Evolutionary conservation across 108 stramenopile species (phyloP), one percentile per base, ranked within the genome.

Genomic region (Nannochloropsis gaditana): DNA sequence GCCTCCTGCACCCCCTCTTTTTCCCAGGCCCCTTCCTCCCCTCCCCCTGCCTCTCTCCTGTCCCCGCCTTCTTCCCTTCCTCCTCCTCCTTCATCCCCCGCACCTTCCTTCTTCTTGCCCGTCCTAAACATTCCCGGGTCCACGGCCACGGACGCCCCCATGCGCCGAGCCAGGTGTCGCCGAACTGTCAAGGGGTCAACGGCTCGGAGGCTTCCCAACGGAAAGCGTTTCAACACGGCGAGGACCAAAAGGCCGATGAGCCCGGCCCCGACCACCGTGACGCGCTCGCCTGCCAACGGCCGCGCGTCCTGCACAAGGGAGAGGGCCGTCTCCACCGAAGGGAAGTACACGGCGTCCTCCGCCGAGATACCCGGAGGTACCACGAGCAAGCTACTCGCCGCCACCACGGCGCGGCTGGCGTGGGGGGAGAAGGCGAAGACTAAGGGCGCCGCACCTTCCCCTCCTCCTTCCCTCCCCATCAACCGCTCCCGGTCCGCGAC

Each of bases 281-380:
- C 93, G 83, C 92, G 92, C 86, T 97, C 96, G 84, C 96, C 96
- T 9, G 94, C 45, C 83, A 93, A 88, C 9, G 93, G 85, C 84
- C 93, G 87, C 42, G 95, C 95, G 86, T 97, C 96, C 21, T 97
- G 96, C 1, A 96, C 94, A 17, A 97, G 85, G 5, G 94, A 95
- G 73, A 97, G 84, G 0, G 96, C 95, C 43, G 96, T 97, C 89
- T 97, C 96, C 9, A 97, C 94, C 2, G 95, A 95, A 79, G 96
- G 95, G 90, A 97, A 93, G 92, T 95, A 97, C 9, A 95, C 93
- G 5, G 96, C 96, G 91, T 96, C 95, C 83, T 94, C 90, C 44
- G 96, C 88, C 10, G 85, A 90, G 43, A 97, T 94, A 17, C 93
- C 95, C 86, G 90, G 90, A 79, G 95, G 95, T 15, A 96, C 93